Conservation (phyloP, 169 alveolate genomes). For the Toxoplasma gondii region DNA sequence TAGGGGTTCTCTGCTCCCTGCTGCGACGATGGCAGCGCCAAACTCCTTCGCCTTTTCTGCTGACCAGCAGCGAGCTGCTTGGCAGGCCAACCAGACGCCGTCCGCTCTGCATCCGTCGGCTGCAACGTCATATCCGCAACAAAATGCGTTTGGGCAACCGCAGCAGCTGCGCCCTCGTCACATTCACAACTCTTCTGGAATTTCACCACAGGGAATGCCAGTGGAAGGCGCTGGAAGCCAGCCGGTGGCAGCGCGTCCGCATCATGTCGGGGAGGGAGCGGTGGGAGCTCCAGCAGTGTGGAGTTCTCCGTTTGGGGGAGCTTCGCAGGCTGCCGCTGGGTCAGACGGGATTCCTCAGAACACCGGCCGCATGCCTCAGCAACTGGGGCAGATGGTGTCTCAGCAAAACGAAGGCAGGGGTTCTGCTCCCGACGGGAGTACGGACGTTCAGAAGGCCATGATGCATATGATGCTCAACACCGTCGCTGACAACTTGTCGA, state of each 20-base stretch:
- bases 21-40: conserved; percentile 9
- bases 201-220: background rate
- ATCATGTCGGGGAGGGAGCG: background rate
- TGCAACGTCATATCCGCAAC: background rate
- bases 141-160: background rate
- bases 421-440: background rate
- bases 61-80: background rate
- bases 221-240: background rate
- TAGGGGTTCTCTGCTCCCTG: background rate
- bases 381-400: background rate
- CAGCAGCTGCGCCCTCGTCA: conserved; percentile 4
- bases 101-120: background rate
- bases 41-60: background rate
- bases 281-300: background rate
- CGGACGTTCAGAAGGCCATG: conserved; percentile 11
- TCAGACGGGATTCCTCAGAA: background rate
- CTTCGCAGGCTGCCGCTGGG: background rate
- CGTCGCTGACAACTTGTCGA: conserved; percentile 10
- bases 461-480: conserved; percentile 4
- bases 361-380: background rate
- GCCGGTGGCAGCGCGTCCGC: background rate
- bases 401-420: background rate
- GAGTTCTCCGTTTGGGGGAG: conserved; percentile 19
- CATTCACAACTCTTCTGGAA: background rate
- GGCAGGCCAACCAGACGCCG: background rate